phyloP scores from a whole-genome alignment of 1,284 basidiomycete genomes.

The Anthracocystis setariae region DNA sequence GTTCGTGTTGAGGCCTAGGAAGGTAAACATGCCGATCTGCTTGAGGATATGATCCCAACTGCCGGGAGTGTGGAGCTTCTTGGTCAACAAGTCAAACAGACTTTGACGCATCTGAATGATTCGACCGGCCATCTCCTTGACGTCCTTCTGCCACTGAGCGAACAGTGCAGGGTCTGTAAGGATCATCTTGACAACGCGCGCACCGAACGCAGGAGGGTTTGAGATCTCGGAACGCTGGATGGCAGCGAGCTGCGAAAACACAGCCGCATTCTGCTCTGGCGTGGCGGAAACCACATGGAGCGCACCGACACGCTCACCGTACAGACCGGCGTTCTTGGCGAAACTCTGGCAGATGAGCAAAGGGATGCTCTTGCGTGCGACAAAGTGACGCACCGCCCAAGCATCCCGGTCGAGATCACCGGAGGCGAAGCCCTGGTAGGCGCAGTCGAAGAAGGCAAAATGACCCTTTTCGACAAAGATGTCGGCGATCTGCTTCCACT shows the following conservation, averaged over 20 bases:
- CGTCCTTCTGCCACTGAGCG: constrained; percentile 87
- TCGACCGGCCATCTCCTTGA: constrained; percentile 88
- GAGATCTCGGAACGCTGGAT: constrained; percentile 90
- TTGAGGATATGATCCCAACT: constrained; percentile 78
- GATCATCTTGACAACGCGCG: constrained; percentile 76
- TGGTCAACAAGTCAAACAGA: constrained; percentile 80
- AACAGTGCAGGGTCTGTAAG: constrained; percentile 77
- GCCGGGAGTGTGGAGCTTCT: constrained; percentile 84
- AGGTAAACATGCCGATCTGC: constrained; percentile 67
- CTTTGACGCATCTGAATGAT: constrained; percentile 89
- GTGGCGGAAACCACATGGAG: constrained; percentile 68
- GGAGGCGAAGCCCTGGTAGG: constrained; percentile 91
- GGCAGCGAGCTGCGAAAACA: constrained; percentile 77
- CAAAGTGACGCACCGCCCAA: constrained; percentile 92
- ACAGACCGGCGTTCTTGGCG: constrained; percentile 94
- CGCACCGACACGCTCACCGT: constrained; percentile 81
- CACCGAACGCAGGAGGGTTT: constrained; percentile 89
- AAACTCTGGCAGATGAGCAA: constrained; percentile 93
- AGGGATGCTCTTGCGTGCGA: constrained; percentile 75
- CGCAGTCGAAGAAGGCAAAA: constrained; percentile 93
- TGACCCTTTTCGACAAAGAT: constrained; percentile 80
- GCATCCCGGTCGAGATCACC: constrained; percentile 90
- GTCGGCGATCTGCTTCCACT: constrained; percentile 85
- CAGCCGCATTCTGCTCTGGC: constrained; percentile 50
- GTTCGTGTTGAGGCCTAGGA: constrained; percentile 58